Percentiles rank a stretch among this genome's conserved stretches.
phyloP scores from a whole-genome alignment of 2,329 filamentous ascomycete genomes.

The Fusarium mangiferae region DNA sequence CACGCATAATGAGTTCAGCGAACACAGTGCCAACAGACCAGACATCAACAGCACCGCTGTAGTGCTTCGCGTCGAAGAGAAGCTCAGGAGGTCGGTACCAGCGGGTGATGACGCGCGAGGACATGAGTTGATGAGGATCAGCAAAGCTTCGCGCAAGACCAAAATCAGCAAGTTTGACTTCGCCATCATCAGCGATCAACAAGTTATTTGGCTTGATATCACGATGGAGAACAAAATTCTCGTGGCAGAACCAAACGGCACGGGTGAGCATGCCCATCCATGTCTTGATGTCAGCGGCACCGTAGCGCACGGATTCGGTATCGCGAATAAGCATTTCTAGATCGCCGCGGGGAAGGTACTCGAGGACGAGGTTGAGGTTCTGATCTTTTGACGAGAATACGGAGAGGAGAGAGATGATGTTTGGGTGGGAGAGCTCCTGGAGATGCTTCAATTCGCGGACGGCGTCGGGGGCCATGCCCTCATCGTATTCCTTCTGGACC shows the following conservation, averaged over 20 bases:
- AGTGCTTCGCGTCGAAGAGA: slow-evolving; percentile 88
- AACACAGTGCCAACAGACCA: slow-evolving; percentile 96
- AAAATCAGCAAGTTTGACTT: slow-evolving; percentile 97
- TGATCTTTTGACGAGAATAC: slow-evolving; percentile 97
- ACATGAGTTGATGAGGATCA: slow-evolving; percentile 91
- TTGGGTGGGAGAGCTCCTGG: slow-evolving; percentile 92
- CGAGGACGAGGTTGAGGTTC: slow-evolving; percentile 94
- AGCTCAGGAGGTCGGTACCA: slow-evolving; percentile 97
- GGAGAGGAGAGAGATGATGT: slow-evolving; percentile 91
- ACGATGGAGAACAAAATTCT: slow-evolving; percentile 91
- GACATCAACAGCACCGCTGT: slow-evolving; percentile 89
- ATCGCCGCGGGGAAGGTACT: slow-evolving; percentile 93
- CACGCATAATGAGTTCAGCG: slow-evolving; percentile 85
- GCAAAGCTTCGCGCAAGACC: slow-evolving; percentile 90
- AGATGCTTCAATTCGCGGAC: slow-evolving; percentile 96
- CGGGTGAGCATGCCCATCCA: slow-evolving; percentile 99
- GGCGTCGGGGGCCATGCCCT: slow-evolving; percentile 93
- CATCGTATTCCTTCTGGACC: slow-evolving; percentile 83
- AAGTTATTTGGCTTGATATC: slow-evolving; percentile 99
- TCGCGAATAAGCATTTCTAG: slow-evolving; percentile 95
- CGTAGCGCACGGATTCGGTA: slow-evolving; percentile 79
- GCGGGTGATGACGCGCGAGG: slow-evolving; percentile 91
- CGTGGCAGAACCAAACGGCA: slow-evolving; percentile 96
- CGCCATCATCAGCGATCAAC: slow-evolving; percentile 90
- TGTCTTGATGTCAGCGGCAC: slow-evolving; percentile 90